Evolutionary conservation across 2,329 filamentous ascomycete genomes (phyloP).

Genomic region (Coniella vitis): DNA sequence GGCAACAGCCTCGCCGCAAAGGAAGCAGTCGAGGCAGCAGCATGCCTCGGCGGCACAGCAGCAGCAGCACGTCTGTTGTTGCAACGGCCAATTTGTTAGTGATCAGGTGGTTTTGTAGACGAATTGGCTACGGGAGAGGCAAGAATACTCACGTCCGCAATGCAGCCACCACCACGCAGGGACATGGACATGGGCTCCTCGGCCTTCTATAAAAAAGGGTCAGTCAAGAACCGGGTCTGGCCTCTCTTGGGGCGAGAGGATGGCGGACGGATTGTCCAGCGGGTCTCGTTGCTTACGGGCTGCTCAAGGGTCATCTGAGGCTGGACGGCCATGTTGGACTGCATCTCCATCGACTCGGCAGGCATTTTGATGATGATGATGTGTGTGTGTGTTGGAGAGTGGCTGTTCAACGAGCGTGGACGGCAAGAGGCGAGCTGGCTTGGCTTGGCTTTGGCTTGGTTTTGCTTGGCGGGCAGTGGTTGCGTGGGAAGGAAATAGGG

Average conservation of each 20-base stretch:
- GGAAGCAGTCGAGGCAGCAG: conserved; percentile 8
- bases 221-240: background rate
- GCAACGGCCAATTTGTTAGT: too few relatives aligned
- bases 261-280: background rate
- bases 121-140: too few relatives aligned
- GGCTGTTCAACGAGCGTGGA: too few relatives aligned
- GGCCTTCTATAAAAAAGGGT: conserved; percentile 6
- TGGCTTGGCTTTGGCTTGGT: too few relatives aligned
- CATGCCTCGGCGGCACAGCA: conserved; percentile 5
- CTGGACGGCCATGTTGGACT: conserved; percentile 17
- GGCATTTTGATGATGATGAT: background rate
- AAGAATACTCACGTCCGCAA: conserved; percentile 16
- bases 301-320: conserved; percentile 18
- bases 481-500: too few relatives aligned
- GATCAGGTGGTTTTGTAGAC: too few relatives aligned
- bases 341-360: conserved; percentile 16
- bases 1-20: conserved; percentile 6
- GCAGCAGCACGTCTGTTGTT: conserved; percentile 4
- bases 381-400: background rate
- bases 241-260: background rate
- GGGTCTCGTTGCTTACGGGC: conserved; percentile 19
- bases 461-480: too few relatives aligned
- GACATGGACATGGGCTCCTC: conserved; percentile 21
- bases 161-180: conserved; percentile 21
- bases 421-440: background rate